Evolutionary conservation across 768 basidiomycete species (phyloP).

Genomic region (Porphyrellus cyaneotinctus): DNA sequence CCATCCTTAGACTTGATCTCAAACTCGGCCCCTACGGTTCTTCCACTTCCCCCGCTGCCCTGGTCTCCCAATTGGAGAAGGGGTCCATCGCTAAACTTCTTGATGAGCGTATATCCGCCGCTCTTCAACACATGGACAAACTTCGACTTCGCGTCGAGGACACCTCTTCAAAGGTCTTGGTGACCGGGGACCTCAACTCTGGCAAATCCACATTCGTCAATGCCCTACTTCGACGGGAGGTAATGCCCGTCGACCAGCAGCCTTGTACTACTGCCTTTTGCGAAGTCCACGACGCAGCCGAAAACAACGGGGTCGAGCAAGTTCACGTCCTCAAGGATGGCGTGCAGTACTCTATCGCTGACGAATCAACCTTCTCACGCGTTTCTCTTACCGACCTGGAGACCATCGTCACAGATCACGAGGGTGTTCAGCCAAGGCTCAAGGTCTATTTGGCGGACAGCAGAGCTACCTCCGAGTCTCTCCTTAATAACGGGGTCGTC

Average conservation of each 20-base stretch:
- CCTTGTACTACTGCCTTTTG: constrained; percentile 97
- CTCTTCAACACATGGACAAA: constrained; percentile 76
- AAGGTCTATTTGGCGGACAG: constrained; percentile 88
- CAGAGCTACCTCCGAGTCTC: constrained; percentile 72
- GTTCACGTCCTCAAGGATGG: constrained; percentile 77
- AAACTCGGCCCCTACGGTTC: constrained; percentile 78
- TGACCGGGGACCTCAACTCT: constrained; percentile 96
- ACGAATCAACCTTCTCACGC: constrained; percentile 74
- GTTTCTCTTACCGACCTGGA: constrained; percentile 69
- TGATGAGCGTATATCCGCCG: constrained; percentile 73
- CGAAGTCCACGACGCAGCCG: constrained; percentile 88
- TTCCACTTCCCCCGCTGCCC: constrained; percentile 54
- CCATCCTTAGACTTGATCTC: constrained; percentile 88
- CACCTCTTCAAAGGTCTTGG: constrained; percentile 91
- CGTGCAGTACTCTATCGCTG: constrained; percentile 58
- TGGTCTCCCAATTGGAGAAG: constrained; percentile 91
- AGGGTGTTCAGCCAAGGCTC: constrained; percentile 61
- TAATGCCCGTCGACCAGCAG: constrained; percentile 98
- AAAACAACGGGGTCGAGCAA: constrained; percentile 77
- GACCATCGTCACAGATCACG: constrained; percentile 59
- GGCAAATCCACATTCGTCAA: constrained; percentile 99
- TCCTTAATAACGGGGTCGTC: constrained; percentile 92
- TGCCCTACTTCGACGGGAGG: constrained; percentile 81
- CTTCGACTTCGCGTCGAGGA: constrained; percentile 86
- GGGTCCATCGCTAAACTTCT: constrained; percentile 88